Evolutionary conservation across 345 rosid genomes (phyloP).

Genomic region (Eutrema japonicum): DNA sequence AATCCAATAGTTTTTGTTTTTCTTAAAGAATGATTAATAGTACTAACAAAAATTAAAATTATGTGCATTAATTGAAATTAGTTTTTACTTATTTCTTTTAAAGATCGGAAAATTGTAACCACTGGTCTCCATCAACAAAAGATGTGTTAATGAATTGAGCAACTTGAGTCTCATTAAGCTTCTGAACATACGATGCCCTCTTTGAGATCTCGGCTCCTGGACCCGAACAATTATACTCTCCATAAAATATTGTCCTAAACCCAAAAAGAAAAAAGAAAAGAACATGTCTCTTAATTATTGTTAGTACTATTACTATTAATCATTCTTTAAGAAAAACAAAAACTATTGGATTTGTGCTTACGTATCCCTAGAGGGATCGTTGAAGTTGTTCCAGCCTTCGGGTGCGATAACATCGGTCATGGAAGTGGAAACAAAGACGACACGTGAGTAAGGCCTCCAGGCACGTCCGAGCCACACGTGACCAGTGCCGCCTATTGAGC

Average conservation of each 20-base stretch:
- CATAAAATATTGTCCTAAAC: constrained; percentile 71
- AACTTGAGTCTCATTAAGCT: constrained; percentile 68
- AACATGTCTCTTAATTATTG: background rate
- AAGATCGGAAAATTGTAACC: constrained; percentile 55
- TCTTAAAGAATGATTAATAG: background rate
- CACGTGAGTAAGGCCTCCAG: constrained; percentile 86
- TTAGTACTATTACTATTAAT: background rate
- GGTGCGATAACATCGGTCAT: constrained; percentile 84
- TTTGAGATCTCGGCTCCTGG: constrained; percentile 60
- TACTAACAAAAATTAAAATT: background rate
- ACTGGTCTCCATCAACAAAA: constrained; percentile 76
- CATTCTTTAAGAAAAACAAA: background rate
- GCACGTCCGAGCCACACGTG: constrained; percentile 94
- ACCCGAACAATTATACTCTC: constrained; percentile 78
- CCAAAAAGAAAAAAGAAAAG: background rate
- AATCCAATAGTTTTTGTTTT: background rate
- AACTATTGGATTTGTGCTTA: constrained; percentile 25
- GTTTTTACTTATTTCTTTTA: background rate
- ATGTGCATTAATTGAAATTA: no score
- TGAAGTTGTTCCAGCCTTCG: constrained; percentile 90
- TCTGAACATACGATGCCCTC: constrained; percentile 68
- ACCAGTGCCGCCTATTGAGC: constrained; percentile 77
- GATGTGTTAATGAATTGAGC: constrained; percentile 55
- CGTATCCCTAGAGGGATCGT: constrained; percentile 81
- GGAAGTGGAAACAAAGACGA: constrained; percentile 58